Evolutionary conservation across 805 yeast species (phyloP).

Genomic region (Spathaspora boniae): DNA sequence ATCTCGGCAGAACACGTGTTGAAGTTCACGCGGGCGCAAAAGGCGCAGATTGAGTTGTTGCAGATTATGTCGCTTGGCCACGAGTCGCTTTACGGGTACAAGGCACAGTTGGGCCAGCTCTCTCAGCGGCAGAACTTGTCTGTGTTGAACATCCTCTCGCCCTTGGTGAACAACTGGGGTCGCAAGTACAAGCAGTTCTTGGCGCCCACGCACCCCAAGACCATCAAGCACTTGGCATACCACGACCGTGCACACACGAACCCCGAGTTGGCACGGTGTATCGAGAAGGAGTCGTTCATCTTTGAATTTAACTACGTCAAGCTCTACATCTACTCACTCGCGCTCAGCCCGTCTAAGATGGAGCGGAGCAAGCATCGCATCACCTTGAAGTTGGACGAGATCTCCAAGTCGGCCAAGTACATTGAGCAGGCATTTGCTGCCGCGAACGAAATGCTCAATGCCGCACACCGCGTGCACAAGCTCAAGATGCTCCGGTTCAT

Average conservation of each 20-base stretch:
- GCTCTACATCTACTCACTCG: slow-evolving; percentile 78
- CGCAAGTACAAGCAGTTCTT: slow-evolving; percentile 56
- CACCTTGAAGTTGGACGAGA: slow-evolving; percentile 59
- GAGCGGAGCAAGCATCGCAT: slow-evolving; percentile 16
- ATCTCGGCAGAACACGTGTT: slow-evolving; percentile 29
- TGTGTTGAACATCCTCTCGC: slow-evolving; percentile 67
- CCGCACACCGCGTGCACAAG: slow-evolving; percentile 66
- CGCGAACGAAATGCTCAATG: slow-evolving; percentile 73
- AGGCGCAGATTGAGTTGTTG: slow-evolving; percentile 75
- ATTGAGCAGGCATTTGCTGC: slow-evolving; percentile 80
- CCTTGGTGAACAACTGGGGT: slow-evolving; percentile 78
- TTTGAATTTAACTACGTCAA: slow-evolving; percentile 85
- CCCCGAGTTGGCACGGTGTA: slow-evolving; percentile 33
- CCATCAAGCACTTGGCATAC: slow-evolving; percentile 25
- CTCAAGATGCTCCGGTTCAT: slow-evolving; percentile 64
- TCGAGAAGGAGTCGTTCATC: slow-evolving; percentile 69
- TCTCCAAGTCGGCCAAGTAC: slow-evolving; percentile 68
- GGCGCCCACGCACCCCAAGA: slow-evolving; percentile 43
- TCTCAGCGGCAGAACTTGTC: slow-evolving; percentile 66
- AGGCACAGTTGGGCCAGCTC: slow-evolving; percentile 48
- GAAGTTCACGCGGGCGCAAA: slow-evolving; percentile 58
- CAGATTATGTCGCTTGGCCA: slow-evolving; percentile 80
- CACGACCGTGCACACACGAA: slow-evolving; percentile 32
- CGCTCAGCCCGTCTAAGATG: slow-evolving; percentile 47
- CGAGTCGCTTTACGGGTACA: slow-evolving; percentile 73